phyloP scores from a whole-genome alignment of 352 stramenopile genomes.

The Thalassiosira livingstoniorum region DNA sequence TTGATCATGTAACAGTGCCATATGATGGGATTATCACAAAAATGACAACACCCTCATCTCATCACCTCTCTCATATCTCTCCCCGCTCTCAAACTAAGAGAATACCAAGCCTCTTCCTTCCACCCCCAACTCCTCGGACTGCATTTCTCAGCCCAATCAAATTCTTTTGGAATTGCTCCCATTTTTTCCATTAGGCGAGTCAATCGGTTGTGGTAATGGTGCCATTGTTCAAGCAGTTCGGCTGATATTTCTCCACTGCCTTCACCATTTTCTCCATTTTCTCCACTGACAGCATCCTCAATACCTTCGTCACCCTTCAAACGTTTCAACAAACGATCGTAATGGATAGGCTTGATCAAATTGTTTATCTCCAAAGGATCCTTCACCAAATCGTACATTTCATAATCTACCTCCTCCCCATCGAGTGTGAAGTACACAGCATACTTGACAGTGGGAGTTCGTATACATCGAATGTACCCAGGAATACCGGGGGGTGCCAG shows the following conservation, averaged over 20 bases:
- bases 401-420: slow-evolving; percentile 60
- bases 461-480: slow-evolving; percentile 62
- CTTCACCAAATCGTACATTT: slow-evolving; percentile 60
- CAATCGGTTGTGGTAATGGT: slow-evolving; percentile 24
- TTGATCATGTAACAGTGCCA: too few relatives aligned
- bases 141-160: slow-evolving; percentile 39
- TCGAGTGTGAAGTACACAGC: slow-evolving; percentile 63
- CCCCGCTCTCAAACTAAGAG: too few relatives aligned
- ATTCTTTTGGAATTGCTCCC: slow-evolving; percentile 22
- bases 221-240: slow-evolving; percentile 29
- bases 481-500: slow-evolving; percentile 50
- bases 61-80: too few relatives aligned
- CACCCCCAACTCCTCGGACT: neutral
- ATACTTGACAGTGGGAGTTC: slow-evolving; percentile 61
- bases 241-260: too few relatives aligned
- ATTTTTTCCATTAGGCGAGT: slow-evolving; percentile 39
- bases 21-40: too few relatives aligned
- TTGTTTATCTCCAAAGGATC: slow-evolving; percentile 69
- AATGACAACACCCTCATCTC: too few relatives aligned
- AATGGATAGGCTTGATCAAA: slow-evolving; percentile 27
- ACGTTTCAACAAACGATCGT: too few relatives aligned
- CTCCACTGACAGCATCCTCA: too few relatives aligned
- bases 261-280: too few relatives aligned
- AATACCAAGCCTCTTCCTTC: too few relatives aligned
- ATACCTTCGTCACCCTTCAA: too few relatives aligned